Percentiles rank a stretch among this genome's conserved stretches.
Evolutionary conservation across 2,329 filamentous ascomycete genomes (phyloP).

Genomic region (Diaporthe citri): DNA sequence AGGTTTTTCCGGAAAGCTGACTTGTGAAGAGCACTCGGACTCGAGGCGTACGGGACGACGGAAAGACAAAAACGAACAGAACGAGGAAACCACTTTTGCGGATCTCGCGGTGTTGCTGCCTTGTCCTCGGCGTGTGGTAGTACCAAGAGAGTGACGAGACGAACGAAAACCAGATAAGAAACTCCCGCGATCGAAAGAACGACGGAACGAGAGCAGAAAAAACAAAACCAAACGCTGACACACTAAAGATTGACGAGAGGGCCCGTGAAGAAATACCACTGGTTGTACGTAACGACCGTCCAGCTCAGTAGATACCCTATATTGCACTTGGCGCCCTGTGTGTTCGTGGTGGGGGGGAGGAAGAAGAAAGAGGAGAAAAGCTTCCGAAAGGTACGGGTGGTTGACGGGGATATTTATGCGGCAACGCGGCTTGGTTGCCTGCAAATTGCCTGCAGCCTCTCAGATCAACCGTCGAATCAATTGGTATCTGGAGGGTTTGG

Average conservation of each 20-base stretch:
- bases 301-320: slow-evolving; percentile 65
- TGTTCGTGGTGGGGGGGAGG: slow-evolving; percentile 64
- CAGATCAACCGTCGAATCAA: slow-evolving; percentile 25
- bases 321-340: slow-evolving; percentile 70
- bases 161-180: slow-evolving; percentile 55
- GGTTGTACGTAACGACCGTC: slow-evolving; percentile 44
- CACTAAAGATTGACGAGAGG: slow-evolving; percentile 60
- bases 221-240: slow-evolving; percentile 51
- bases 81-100: slow-evolving; percentile 49
- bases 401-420: slow-evolving; percentile 54
- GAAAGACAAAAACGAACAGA: slow-evolving; percentile 50
- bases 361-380: slow-evolving; percentile 56
- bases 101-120: slow-evolving; percentile 37
- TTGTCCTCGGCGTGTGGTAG: slow-evolving; percentile 45
- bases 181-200: slow-evolving; percentile 49
- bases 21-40: slow-evolving; percentile 45
- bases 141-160: slow-evolving; percentile 66
- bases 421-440: slow-evolving; percentile 43
- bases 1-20: slow-evolving; percentile 36
- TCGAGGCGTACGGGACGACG: slow-evolving; percentile 48
- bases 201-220: slow-evolving; percentile 53
- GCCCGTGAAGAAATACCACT: slow-evolving; percentile 67
- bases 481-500: slow-evolving; percentile 22
- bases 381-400: slow-evolving; percentile 49
- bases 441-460: slow-evolving; percentile 28